phyloP scores from a whole-genome alignment of 2,329 filamentous ascomycete species.

The Sphaceloma murrayae region DNA sequence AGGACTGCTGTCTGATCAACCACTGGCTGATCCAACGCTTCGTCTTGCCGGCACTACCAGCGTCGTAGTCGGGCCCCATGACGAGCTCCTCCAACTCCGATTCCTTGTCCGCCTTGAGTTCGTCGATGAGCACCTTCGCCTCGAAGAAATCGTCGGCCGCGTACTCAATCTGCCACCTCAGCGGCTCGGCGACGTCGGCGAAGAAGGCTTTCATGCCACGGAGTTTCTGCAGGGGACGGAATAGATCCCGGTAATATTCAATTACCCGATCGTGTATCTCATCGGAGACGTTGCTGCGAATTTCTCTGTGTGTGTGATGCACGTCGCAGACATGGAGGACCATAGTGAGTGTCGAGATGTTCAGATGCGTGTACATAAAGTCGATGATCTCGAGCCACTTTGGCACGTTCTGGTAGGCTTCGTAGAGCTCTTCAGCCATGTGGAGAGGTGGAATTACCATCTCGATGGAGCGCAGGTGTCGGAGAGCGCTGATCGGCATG shows the following conservation, averaged over 20 bases:
- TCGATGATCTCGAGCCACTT: background rate
- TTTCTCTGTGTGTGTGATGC: no score
- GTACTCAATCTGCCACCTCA: background rate
- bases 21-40: background rate
- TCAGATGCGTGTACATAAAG: background rate
- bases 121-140: background rate
- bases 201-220: background rate
- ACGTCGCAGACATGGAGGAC: no score
- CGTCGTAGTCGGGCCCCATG: background rate
- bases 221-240: background rate
- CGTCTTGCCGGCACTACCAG: background rate
- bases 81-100: background rate
- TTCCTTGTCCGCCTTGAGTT: background rate
- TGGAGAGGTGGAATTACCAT: background rate
- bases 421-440: no score
- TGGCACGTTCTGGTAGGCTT: background rate
- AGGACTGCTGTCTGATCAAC: background rate
- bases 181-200: slow-evolving; percentile 1
- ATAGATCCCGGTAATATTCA: background rate
- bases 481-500: background rate
- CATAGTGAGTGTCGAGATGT: no score
- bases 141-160: background rate
- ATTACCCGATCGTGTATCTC: background rate
- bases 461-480: background rate
- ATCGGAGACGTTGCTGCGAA: background rate